Evolutionary conservation across 164 flowering plant species (phyloP).

Genomic region (Nymphaea colorata): DNA sequence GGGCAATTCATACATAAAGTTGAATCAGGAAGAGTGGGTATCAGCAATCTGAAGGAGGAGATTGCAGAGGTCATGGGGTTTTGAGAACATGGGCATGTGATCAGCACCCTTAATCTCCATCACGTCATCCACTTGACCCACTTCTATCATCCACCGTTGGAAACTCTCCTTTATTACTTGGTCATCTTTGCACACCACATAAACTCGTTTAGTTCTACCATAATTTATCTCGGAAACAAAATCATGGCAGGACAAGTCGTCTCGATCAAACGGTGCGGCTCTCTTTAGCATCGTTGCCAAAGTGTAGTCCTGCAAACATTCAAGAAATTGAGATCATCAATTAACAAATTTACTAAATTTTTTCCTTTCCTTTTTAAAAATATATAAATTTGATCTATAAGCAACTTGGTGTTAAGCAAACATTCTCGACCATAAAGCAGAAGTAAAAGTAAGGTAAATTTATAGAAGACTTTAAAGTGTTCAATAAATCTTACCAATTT

Average conservation of each 20-base stretch:
- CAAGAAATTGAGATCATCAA: too few species aligned
- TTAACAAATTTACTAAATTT: too few species aligned
- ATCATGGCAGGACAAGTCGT: conserved; percentile 7
- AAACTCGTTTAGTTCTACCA: conserved; percentile 11
- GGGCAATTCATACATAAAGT: too few species aligned
- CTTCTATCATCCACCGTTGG: conserved; percentile 15
- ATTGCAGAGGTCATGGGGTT: conserved; percentile 9
- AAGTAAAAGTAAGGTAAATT: too few species aligned
- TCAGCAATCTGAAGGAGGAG: conserved; percentile 10
- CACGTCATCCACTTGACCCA: conserved; percentile 10
- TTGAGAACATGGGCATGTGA: conserved; percentile 19
- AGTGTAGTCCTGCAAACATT: conserved; percentile 15
- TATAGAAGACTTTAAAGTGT: too few species aligned
- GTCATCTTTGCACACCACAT: conserved; percentile 11
- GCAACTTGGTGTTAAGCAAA: too few species aligned
- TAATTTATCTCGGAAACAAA: conserved; percentile 10
- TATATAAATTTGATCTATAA: too few species aligned
- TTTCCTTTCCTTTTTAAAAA: too few species aligned
- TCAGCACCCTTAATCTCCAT: conserved; percentile 14
- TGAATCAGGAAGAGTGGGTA: background rate
- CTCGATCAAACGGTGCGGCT: conserved; percentile 6
- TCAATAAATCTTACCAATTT: too few species aligned
- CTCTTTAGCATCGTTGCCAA: conserved; percentile 17
- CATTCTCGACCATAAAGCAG: too few species aligned
- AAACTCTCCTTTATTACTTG: background rate